Conservation (phyloP, 805 yeast species). For the Teunomyces aglyptinius region DNA sequence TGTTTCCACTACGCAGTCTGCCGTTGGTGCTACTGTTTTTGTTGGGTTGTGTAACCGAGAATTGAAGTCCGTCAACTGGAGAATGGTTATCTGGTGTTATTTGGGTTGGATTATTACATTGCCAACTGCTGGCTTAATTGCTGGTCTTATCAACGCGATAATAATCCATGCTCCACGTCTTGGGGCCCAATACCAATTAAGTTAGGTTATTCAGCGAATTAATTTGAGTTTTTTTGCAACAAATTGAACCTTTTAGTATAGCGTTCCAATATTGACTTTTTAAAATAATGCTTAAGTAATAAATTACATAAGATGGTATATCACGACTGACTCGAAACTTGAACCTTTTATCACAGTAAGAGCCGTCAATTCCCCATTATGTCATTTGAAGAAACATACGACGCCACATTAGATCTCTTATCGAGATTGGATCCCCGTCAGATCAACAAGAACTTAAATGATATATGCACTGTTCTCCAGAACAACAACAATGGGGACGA, state of each 20-base stretch:
- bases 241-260: no score
- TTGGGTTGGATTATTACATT: slow-evolving; percentile 71
- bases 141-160: slow-evolving; percentile 64
- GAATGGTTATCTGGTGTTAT: slow-evolving; percentile 71
- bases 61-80: slow-evolving; percentile 66
- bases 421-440: slow-evolving; percentile 41
- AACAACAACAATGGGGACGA: slow-evolving; percentile 36
- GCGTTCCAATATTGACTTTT: no score
- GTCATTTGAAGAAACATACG: slow-evolving; percentile 12
- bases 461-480: slow-evolving; percentile 36
- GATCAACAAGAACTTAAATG: slow-evolving; percentile 31
- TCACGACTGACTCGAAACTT: not conserved
- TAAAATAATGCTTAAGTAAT: not conserved
- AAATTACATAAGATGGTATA: not conserved
- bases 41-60: slow-evolving; percentile 73
- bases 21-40: slow-evolving; percentile 74
- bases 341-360: not conserved
- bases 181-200: slow-evolving; percentile 26
- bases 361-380: not conserved
- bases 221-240: not conserved
- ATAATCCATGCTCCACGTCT: slow-evolving; percentile 60
- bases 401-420: slow-evolving; percentile 39
- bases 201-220: not conserved
- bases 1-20: slow-evolving; percentile 75
- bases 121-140: slow-evolving; percentile 70